These are phyloP conservation scores for Candida neerlandica DNA, from an alignment of 1,139 yeast species.

Conservation along the genomic window DNA sequence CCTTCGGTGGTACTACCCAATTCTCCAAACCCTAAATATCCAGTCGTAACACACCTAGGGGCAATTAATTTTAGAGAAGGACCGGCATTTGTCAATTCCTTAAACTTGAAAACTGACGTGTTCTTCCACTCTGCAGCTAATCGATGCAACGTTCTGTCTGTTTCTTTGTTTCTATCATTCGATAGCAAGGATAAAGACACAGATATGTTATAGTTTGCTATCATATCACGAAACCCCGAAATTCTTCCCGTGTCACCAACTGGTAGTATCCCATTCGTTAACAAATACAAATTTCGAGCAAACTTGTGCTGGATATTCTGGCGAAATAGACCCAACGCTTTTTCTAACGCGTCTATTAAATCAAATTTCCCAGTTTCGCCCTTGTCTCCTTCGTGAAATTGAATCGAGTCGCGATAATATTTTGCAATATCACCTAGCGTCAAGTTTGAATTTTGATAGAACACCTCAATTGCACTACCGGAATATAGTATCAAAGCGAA, in stretches of 20 bases:
- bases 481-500: slow-evolving; percentile 14
- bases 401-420: slow-evolving; percentile 14
- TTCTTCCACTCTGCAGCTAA: slow-evolving; percentile 17
- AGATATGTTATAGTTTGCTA: slow-evolving; percentile 18
- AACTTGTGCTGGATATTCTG: slow-evolving; percentile 25
- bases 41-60: slow-evolving; percentile 40
- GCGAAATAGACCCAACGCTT: slow-evolving; percentile 34
- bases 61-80: slow-evolving; percentile 38
- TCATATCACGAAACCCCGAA: slow-evolving; percentile 1
- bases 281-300: slow-evolving; percentile 44
- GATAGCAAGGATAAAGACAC: slow-evolving; percentile 36
- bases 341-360: slow-evolving; percentile 28
- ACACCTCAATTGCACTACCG: slow-evolving; percentile 20
- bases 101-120: slow-evolving; percentile 15
- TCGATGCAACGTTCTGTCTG: slow-evolving; percentile 19
- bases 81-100: slow-evolving; percentile 15
- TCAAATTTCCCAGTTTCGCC: slow-evolving; percentile 18
- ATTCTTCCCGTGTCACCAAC: background rate
- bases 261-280: slow-evolving; percentile 37
- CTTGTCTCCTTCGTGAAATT: slow-evolving; percentile 10
- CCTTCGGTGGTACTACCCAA: slow-evolving; percentile 16
- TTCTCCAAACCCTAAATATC: slow-evolving; percentile 41
- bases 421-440: slow-evolving; percentile 24
- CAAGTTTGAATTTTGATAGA: slow-evolving; percentile 27
- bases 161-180: slow-evolving; percentile 17